Base-by-base conservation (phyloP, 192 early-diverging fungal genomes). In the Obelidium mucronatum region DNA sequence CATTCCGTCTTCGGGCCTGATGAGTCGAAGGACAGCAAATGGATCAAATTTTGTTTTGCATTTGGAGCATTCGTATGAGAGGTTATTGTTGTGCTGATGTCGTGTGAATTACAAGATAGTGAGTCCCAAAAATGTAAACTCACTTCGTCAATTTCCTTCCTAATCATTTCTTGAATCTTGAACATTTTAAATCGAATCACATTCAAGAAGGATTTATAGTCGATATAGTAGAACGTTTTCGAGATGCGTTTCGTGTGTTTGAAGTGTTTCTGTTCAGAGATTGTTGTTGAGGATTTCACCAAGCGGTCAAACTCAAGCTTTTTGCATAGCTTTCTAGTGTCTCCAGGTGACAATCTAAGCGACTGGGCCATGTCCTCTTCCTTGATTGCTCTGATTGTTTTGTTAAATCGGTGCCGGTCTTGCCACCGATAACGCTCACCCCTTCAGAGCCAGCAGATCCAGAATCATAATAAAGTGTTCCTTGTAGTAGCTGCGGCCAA, bases 171-270 rank as follows among this genome's bases (percentile, higher is more conserved):
- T 24, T 78, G 77, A 42, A 98, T 93, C 80, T 90, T 91, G 85
- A 90, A 94, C 78, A 98, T 94, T 74, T 93, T 91, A 89, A 89
- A 96, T 75, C 96, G 96, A 56, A 96, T 91, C 5, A 95, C 94
- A 72, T 96, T 92, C 0, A 98, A 93, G 82, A 96, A 94, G n/a
- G 91, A 86, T 77, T 93, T 93, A 84, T 96, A 96, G 82, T 98
- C 96, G 15, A 98, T 85, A 78, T 94, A 95, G 80, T 94, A 96
- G 66, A 78, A 78, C 15, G 78, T 64, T 39, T 71, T 19, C 35
- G 42, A 73, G 26, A 74, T 66, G 53, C 76, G 77, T 33, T 79
- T 64, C n/a, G 76, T 75, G 67, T 77, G 67, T 30, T 67, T 63
- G 66, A 37, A 51, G 44, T 81, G 74, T 28, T 74, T 52, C 22